Conservation (phyloP, 1,139 yeast genomes). For the Debaryomycetaceae sp. region DNA sequence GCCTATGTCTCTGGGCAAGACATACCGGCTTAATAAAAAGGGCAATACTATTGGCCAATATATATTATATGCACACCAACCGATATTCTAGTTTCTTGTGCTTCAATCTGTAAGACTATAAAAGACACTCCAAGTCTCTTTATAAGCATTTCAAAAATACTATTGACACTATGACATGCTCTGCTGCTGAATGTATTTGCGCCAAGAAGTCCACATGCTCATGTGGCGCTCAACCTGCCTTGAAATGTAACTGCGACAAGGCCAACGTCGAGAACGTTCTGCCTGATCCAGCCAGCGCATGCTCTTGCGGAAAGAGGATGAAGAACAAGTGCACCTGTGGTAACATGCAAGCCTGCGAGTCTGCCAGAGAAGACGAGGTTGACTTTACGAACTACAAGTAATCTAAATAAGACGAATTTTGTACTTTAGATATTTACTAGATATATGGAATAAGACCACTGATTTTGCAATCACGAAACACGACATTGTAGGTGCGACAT, state of each 20-base stretch:
- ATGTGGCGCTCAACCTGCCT: conserved; percentile 47
- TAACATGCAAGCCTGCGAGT: conserved; percentile 31
- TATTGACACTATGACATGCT: conserved; percentile 36
- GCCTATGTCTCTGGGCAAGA: neutral
- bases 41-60: neutral
- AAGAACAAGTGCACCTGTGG: conserved; percentile 45
- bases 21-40: neutral
- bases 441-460: neutral
- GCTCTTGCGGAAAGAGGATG: conserved; percentile 47
- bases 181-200: conserved; percentile 45
- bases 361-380: conserved; percentile 44
- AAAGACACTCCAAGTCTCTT: neutral
- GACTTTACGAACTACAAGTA: conserved; percentile 42
- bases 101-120: neutral
- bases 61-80: neutral
- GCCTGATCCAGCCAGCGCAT: conserved; percentile 34
- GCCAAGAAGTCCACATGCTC: conserved; percentile 50
- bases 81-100: neutral
- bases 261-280: conserved; percentile 39
- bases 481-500: neutral
- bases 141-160: neutral
- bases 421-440: neutral
- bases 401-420: neutral
- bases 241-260: conserved; percentile 42
- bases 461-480: neutral